A percentile compares a stretch with the other conserved stretches of the same genome.
These are phyloP conservation scores for Pestalotiopsis sp. DNA, from an alignment of 2,329 filamentous ascomycete species.

Conservation along the genomic window DNA sequence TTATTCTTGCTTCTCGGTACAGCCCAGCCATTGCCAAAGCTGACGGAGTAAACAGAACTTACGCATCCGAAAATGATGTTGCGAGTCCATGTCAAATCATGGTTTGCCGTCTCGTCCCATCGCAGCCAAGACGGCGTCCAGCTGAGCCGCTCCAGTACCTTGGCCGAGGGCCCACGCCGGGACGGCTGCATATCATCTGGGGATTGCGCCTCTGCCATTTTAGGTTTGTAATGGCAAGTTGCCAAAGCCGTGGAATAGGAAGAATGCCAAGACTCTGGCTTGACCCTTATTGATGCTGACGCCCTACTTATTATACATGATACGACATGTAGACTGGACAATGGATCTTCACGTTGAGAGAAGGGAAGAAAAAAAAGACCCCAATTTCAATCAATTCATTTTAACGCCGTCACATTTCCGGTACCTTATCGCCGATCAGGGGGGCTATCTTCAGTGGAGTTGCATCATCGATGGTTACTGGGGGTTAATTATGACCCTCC, in stretches of 20 bases:
- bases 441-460: neutral
- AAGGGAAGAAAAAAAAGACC: neutral
- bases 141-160: neutral
- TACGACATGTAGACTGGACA: neutral
- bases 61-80: constrained; percentile 34
- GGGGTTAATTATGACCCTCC: neutral
- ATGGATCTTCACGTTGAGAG: neutral
- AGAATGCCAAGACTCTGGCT: neutral
- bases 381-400: neutral
- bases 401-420: constrained; percentile 2
- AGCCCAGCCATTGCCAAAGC: neutral
- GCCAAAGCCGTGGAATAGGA: neutral
- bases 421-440: neutral
- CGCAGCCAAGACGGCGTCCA: constrained; percentile 29
- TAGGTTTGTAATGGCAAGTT: no score
- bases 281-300: neutral
- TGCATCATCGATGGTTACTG: neutral
- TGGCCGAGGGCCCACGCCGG: neutral
- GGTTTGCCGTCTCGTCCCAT: constrained; percentile 25
- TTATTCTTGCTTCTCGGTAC: neutral
- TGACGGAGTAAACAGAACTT: constrained; percentile 18
- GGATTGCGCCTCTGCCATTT: neutral
- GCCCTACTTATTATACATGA: neutral
- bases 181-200: neutral
- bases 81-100: constrained; percentile 30